Evolutionary conservation across 2,329 filamentous ascomycete genomes (phyloP).

Genomic region (Aureobasidium sp.): DNA sequence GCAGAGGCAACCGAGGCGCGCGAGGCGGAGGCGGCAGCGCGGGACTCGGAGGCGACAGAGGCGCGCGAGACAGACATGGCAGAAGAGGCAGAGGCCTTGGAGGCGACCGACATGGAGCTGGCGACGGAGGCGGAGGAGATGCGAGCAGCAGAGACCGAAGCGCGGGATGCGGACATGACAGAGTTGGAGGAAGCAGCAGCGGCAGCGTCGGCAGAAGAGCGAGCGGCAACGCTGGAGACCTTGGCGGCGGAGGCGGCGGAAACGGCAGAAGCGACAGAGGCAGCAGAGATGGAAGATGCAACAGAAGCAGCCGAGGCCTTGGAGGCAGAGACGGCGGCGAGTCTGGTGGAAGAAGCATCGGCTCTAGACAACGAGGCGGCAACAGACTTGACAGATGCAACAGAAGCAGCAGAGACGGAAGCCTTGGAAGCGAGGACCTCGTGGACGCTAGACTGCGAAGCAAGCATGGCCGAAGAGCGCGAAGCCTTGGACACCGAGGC

Average conservation of each 20-base stretch:
- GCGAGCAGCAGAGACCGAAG: slow-evolving; percentile 7
- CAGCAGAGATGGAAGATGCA: background rate
- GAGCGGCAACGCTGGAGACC: background rate
- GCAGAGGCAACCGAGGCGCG: background rate
- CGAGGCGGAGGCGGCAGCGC: slow-evolving; percentile 3
- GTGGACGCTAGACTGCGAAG: slow-evolving; percentile 1
- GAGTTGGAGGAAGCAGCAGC: background rate
- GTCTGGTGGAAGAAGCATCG: background rate
- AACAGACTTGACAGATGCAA: slow-evolving; percentile 8
- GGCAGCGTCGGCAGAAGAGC: background rate
- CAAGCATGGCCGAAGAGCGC: background rate
- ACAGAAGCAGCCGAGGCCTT: slow-evolving; percentile 11
- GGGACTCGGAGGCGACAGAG: background rate
- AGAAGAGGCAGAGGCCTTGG: background rate
- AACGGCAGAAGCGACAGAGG: background rate
- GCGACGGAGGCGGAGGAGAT: background rate
- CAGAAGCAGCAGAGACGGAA: slow-evolving; percentile 6
- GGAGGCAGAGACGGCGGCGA: slow-evolving; percentile 5
- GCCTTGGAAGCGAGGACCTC: background rate
- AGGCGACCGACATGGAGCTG: background rate
- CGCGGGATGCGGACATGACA: slow-evolving; percentile 1
- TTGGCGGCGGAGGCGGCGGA: background rate
- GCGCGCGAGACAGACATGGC: background rate
- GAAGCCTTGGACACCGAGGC: slow-evolving; percentile 8
- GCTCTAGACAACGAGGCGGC: background rate